A percentile compares a stretch with the other conserved stretches of the same genome.
Evolutionary conservation across 352 stramenopile species (phyloP).

Genomic region (Peronosclerospora sorghi): DNA sequence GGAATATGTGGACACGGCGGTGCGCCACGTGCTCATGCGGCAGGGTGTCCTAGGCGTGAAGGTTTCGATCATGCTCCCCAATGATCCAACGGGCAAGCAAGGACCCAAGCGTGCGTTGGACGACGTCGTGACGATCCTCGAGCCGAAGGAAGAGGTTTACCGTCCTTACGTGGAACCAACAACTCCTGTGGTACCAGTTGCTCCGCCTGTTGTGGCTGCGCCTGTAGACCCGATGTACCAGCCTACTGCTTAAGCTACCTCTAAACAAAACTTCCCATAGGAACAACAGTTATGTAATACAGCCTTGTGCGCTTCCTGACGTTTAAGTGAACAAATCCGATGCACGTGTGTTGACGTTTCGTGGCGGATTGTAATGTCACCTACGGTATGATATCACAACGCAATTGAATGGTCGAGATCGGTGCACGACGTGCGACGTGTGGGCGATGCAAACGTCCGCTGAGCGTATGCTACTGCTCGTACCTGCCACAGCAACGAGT

Average conservation of each 20-base stretch:
- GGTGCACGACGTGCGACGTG: slow-evolving; percentile 22
- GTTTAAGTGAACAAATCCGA: slow-evolving; percentile 3
- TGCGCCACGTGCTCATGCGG: slow-evolving; percentile 98
- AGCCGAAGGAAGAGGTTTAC: slow-evolving; percentile 95
- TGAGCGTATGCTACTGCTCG: slow-evolving; percentile 47
- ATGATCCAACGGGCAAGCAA: slow-evolving; percentile 95
- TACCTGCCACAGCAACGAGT: slow-evolving; percentile 23
- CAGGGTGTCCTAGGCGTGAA: slow-evolving; percentile 99
- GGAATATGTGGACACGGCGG: slow-evolving; percentile 97
- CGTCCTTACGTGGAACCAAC: slow-evolving; percentile 74
- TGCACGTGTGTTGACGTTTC: too few relatives aligned
- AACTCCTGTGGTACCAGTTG: slow-evolving; percentile 32
- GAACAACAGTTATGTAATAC: slow-evolving; percentile 5
- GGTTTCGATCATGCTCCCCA: slow-evolving; percentile 98
- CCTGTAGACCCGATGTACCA: slow-evolving; percentile 37
- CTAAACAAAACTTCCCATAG: slow-evolving; percentile 17
- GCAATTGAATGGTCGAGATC: slow-evolving; percentile 9
- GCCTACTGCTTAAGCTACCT: slow-evolving; percentile 40
- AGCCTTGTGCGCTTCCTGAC: slow-evolving; percentile 11
- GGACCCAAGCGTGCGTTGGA: slow-evolving; percentile 96
- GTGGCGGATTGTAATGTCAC: too few relatives aligned
- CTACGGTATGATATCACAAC: not conserved
- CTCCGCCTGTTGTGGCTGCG: slow-evolving; percentile 18
- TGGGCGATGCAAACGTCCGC: slow-evolving; percentile 30
- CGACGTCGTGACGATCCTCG: slow-evolving; percentile 98